These are phyloP conservation scores for Fraxinus baroniana DNA, from an alignment of 305 asterid genomes.

Conservation along the genomic window DNA sequence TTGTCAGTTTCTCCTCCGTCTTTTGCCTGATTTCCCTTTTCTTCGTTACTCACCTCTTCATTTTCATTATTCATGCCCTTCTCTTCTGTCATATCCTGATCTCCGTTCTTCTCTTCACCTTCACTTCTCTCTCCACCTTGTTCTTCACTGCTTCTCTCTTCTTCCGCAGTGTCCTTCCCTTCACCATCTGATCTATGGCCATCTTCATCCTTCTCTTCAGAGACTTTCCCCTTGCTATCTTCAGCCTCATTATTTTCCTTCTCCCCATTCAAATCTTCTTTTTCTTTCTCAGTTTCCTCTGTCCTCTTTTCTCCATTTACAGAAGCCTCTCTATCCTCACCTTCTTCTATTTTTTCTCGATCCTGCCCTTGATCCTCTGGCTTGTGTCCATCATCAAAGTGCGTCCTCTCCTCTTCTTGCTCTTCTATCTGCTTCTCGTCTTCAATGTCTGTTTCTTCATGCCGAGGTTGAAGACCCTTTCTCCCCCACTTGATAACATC, in stretches of 20 bases:
- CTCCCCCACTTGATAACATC: slow-evolving; percentile 61
- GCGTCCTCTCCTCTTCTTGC: slow-evolving; percentile 42
- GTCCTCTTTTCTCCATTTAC: slow-evolving; percentile 34
- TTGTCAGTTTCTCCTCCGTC: background rate
- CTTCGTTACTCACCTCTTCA: slow-evolving; percentile 26
- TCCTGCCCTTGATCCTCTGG: slow-evolving; percentile 52
- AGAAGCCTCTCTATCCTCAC: slow-evolving; percentile 28
- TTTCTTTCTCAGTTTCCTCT: slow-evolving; percentile 25
- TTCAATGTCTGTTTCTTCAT: slow-evolving; percentile 28
- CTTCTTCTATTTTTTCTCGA: slow-evolving; percentile 36
- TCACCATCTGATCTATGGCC: background rate
- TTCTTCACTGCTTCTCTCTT: slow-evolving; percentile 20
- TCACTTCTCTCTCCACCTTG: slow-evolving; percentile 25
- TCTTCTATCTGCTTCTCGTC: slow-evolving; percentile 48
- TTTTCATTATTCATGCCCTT: slow-evolving; percentile 28
- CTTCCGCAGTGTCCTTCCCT: slow-evolving; percentile 23
- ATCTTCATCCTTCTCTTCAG: slow-evolving; percentile 7
- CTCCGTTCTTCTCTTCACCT: slow-evolving; percentile 18
- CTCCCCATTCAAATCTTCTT: slow-evolving; percentile 33
- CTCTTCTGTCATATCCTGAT: slow-evolving; percentile 17
- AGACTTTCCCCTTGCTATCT: slow-evolving; percentile 7
- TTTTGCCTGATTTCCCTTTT: slow-evolving; percentile 21
- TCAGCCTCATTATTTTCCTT: slow-evolving; percentile 31
- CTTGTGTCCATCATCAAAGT: slow-evolving; percentile 60
- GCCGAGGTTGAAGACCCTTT: slow-evolving; percentile 58